Percentiles rank a stretch among this genome's conserved stretches.
Conservation (phyloP, 805 yeast genomes). For the Starmera amethionina region DNA sequence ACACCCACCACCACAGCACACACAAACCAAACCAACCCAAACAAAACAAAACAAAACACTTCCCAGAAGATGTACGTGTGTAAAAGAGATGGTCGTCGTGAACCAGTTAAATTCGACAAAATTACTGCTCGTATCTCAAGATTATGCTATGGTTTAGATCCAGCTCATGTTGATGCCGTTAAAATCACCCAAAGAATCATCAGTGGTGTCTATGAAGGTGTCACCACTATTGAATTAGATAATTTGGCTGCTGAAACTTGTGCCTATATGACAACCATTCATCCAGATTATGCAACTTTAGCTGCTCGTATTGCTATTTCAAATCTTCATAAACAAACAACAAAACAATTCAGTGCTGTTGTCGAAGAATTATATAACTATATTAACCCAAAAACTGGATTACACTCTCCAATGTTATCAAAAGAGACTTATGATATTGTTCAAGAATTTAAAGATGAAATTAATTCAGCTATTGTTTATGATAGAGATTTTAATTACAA, state of each 20-base stretch:
- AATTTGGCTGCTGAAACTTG: constrained; percentile 92
- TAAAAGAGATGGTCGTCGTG: constrained; percentile 91
- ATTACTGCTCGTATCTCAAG: constrained; percentile 93
- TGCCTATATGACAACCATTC: constrained; percentile 94
- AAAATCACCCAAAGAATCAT: constrained; percentile 93
- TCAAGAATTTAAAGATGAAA: constrained; percentile 48
- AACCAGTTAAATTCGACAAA: constrained; percentile 91
- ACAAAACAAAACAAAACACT: not conserved
- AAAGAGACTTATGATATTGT: constrained; percentile 56
- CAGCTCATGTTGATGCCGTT: constrained; percentile 88
- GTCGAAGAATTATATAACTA: constrained; percentile 64
- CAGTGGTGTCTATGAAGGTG: constrained; percentile 95
- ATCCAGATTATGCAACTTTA: constrained; percentile 92
- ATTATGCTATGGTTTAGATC: constrained; percentile 88
- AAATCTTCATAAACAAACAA: constrained; percentile 89
- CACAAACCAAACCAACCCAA: not conserved
- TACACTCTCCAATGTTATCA: constrained; percentile 51
- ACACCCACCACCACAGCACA: not conserved
- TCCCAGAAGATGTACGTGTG: constrained; percentile 55
- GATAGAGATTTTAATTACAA: constrained; percentile 72
- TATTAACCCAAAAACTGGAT: constrained; percentile 70
- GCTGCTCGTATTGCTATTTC: constrained; percentile 96
- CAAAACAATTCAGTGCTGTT: constrained; percentile 75
- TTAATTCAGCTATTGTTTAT: constrained; percentile 65
- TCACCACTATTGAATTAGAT: constrained; percentile 81